A percentile compares a stretch with the other conserved stretches of the same genome.
These are phyloP conservation scores for Plasmodium malariae DNA, from an alignment of 169 alveolate species.

Conservation along the genomic window DNA sequence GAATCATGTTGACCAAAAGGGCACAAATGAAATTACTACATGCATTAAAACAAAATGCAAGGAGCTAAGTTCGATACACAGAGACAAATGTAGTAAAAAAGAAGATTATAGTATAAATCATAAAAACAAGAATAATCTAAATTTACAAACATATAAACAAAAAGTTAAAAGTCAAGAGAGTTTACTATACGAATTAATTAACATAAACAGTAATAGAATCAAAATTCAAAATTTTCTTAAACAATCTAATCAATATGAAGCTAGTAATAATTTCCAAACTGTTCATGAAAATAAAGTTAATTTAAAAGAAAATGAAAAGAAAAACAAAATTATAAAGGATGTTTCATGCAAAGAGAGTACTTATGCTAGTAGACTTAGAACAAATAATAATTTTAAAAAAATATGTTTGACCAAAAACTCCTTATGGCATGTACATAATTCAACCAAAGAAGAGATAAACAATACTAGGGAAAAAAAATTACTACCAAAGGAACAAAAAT, in stretches of 20 bases:
- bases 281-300: no score
- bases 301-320: no score
- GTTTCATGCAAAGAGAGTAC: no score
- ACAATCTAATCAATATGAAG: background rate
- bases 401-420: no score
- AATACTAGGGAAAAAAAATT: no score
- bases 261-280: no score
- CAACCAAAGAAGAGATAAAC: no score
- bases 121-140: background rate
- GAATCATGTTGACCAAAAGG: background rate
- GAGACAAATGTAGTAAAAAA: background rate
- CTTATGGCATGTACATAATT: no score
- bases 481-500: no score
- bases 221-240: background rate
- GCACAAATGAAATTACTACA: background rate
- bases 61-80: background rate
- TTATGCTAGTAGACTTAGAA: no score
- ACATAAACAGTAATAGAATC: background rate
- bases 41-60: background rate
- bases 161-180: background rate
- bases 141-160: background rate
- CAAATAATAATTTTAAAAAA: no score
- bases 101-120: background rate
- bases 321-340: no score
- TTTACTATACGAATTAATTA: slow-evolving; percentile 1